Evolutionary conservation across 2,329 filamentous ascomycete genomes (phyloP), one percentile per base, ranked within the genome.

Genomic region (Arthrobotrys iridis): DNA sequence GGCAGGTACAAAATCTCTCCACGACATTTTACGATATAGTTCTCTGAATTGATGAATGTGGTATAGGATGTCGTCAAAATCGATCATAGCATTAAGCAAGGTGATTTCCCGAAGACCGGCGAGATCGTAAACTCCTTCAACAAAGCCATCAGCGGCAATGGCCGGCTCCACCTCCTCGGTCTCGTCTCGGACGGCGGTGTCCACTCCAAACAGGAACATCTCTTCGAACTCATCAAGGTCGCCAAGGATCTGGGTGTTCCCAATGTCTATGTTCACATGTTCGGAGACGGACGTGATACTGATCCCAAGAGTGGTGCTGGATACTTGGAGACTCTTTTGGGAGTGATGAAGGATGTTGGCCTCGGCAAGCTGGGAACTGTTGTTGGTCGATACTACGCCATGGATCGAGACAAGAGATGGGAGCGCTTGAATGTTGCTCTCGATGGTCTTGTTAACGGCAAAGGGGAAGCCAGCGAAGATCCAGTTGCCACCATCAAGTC

Each of bases 321-420:
- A 55, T 97, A 97, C 84, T 89, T 99, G 88, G 86, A 97, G 84
- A 88, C 93, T 82, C 87, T 99, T 35, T 83, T 97, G 75, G 88
- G 91, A 71, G 91, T 89, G 79, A 88, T 88, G 78, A 89, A 95
- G 84, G 92, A 98, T 83, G 87, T 96, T 78, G 93, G 93, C 46
- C 84, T 90, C 77, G 95, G 94, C 78, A 87, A 97, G 83, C 88
- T 99, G 78, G 94, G 92, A 30, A 97, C 95, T 37, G 88, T 98
- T 52, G 94, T 98, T 75, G 95, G 95, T 75, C 68, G 79, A 79
- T 99, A 98, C 89, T 99, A 92, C 83, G 93, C 93, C 84, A 99
- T 99, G 95, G 95, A 99, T 86, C 93, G 95, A 79, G 95, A 99
- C 83, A 98, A 98, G 92, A 89, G 95, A 83, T 99, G 95, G 95